Evolutionary conservation across 305 asterid species (phyloP), one percentile per base, ranked within the genome.

Genomic region (Solanum hybrid): DNA sequence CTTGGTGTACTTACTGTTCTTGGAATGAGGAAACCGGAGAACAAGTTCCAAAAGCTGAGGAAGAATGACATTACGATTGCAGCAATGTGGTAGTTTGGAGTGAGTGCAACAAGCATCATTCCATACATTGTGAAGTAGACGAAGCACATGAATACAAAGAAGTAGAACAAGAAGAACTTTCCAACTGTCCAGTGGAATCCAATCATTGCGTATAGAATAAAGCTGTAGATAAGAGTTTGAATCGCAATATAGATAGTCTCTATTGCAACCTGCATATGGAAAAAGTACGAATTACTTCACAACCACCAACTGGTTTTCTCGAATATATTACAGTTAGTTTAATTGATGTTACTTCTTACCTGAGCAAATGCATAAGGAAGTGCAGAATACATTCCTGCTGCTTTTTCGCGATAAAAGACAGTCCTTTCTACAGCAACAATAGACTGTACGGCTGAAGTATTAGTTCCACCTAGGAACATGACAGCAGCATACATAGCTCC

Each of bases 81-180:
- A 29, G 99, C 98, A 86, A 97, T 95, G 81, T 91, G 92, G 95
- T 96, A 96, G 90, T 92, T 96, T 35, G 99, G 99, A 40, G 99
- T 95, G 93, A 97, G 98, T 6, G 99, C 95, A 7, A 96, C 98
- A 79, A 96, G 99, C 99, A 97, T 97, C 99, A 97, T 97, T 6
- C 99, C 99, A 46, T 96, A 97, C 24, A 93, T 33, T 35, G 98
- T 95, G 97, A 97, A 97, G 95, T 96, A 97, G 93, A 94, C 84
- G 39, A 97, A 97, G 87, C 98, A 94, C 99, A 97, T 95, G 84
- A 93, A 95, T 4, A 96, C 94, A 69, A 91, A 96, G 93, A 92
- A 97, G 86, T 97, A 97, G 95, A 97, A 97, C 95, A 94, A 95
- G 69, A 96, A 93, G 96, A 97, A 97, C 88, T 93, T 95, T 11